Conservation (phyloP, 2,329 filamentous ascomycete genomes). For the Penicillium sclerotiorum region DNA sequence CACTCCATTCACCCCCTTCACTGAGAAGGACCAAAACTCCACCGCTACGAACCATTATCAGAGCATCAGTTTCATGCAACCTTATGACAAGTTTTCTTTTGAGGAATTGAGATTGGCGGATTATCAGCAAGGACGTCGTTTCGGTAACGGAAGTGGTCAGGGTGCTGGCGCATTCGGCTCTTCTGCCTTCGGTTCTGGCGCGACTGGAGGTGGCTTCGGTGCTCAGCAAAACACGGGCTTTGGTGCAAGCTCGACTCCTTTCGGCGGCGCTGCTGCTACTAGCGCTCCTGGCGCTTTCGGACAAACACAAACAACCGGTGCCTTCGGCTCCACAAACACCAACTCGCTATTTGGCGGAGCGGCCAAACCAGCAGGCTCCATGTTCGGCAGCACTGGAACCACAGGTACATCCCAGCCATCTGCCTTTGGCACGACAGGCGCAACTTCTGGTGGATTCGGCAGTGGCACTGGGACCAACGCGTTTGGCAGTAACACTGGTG, state of each 20-base stretch:
- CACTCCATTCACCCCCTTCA: constrained; percentile 48
- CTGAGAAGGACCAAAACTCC: constrained; percentile 48
- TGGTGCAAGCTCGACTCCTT: constrained; percentile 47
- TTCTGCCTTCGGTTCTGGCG: constrained; percentile 55
- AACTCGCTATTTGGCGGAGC: constrained; percentile 48
- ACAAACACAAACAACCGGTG: constrained; percentile 42
- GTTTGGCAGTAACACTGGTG: constrained; percentile 35
- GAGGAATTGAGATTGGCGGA: constrained; percentile 80
- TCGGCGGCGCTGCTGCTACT: constrained; percentile 36
- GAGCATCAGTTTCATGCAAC: constrained; percentile 52
- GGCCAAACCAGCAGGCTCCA: constrained; percentile 46
- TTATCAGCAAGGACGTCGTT: constrained; percentile 82
- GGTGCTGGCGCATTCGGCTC: constrained; percentile 75
- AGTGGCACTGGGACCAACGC: constrained; percentile 27
- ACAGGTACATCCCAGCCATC: constrained; percentile 37
- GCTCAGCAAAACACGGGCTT: constrained; percentile 46
- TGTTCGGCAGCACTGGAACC: constrained; percentile 38
- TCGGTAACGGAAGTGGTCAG: constrained; percentile 79
- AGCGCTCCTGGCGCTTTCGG: constrained; percentile 49
- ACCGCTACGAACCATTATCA: constrained; percentile 49
- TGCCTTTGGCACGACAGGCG: constrained; percentile 36
- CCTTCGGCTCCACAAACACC: constrained; percentile 37
- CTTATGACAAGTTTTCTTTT: constrained; percentile 80
- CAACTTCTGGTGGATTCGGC: constrained; percentile 20
- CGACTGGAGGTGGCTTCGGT: constrained; percentile 47